Evolutionary conservation across 2,329 filamentous ascomycete genomes (phyloP), one percentile per base, ranked within the genome.

Genomic region (Colletotrichum lini): DNA sequence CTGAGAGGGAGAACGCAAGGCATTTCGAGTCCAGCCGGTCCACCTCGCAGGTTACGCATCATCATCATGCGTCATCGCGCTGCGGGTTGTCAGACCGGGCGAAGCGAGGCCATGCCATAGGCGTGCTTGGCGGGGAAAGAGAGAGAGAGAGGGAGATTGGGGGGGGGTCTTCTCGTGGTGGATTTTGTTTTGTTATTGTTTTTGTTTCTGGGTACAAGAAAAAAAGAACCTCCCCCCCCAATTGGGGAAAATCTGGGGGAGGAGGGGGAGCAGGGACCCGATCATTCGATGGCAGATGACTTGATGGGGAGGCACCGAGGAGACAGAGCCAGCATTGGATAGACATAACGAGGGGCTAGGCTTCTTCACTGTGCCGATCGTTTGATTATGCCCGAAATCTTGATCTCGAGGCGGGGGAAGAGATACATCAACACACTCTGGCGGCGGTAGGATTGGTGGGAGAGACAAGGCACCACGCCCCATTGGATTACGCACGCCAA

Each of bases 21-120:
- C 44, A 54, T 13, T 40, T 12, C 13, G 13, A 50, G 59, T 53
- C 38, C 38, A 2, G 21, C 3, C 12, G 2, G 4, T 23, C 38
- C n/a, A 21, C 35, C n/a, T 56, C 53, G 15, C 35, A 35, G 7
- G 35, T 52, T 58, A 40, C 52, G 58, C 52, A 63, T 62, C 59
- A 63, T 62, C 59, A 42, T 23, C 38, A 15, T 71, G 68, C 68
- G 68, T 71, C 68, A 71, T 68, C 50, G 53, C 45, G 49, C 68
- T 30, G 67, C 40, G 45, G 49, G 58, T 12, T 68, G 68, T 68
- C 52, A 71, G 68, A 59, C 68, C 68, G 68, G 65, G 68, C 68
- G 65, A 64, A 63, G 21, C 58, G 58, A 30, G 68, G 58, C 65
- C 65, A 65, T 63, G 38, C 58, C 58, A 65, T 53, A 26, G 65